Evolutionary conservation across 1,284 basidiomycete species (phyloP).

Genomic region (Cutaneotrichosporon mucoides): DNA sequence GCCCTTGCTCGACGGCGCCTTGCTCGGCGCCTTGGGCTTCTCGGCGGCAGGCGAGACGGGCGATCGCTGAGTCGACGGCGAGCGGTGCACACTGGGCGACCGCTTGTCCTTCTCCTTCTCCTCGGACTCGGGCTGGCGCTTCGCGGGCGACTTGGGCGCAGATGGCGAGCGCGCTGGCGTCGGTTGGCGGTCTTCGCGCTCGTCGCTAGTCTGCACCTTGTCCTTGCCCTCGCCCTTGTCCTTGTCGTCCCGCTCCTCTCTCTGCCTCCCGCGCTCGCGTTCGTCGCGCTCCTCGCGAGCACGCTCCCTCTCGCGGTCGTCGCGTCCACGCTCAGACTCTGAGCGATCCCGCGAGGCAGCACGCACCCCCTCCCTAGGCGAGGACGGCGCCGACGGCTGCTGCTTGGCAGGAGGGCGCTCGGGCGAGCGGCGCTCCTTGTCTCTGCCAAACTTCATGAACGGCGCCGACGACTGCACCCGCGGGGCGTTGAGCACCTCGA

Average conservation of each 20-base stretch:
- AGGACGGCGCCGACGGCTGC: constrained; percentile 3
- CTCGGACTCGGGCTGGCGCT: background rate
- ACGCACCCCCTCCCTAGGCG: constrained; percentile 1
- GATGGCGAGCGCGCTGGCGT: background rate
- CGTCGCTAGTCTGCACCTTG: too few species aligned
- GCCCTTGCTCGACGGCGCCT: background rate
- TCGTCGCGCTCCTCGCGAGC: constrained; percentile 32
- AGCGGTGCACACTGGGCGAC: background rate
- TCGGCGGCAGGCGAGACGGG: background rate
- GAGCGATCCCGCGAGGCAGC: constrained; percentile 1
- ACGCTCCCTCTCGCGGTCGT: constrained; percentile 1
- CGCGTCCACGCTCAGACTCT: background rate
- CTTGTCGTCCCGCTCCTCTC: background rate
- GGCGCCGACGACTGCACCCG: constrained; percentile 16
- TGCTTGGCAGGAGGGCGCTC: background rate
- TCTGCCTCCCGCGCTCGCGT: constrained; percentile 5
- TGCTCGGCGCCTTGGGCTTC: background rate
- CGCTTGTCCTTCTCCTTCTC: background rate
- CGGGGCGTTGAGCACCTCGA: constrained; percentile 42
- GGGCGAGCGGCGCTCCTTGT: constrained; percentile 7
- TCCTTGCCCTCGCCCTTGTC: background rate
- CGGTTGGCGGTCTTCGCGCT: too few species aligned
- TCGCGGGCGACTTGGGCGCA: background rate
- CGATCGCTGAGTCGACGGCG: background rate
- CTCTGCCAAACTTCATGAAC: background rate